Evolutionary conservation across 2,329 filamentous ascomycete genomes (phyloP).

Genomic region (Trichocomaceae sp.): DNA sequence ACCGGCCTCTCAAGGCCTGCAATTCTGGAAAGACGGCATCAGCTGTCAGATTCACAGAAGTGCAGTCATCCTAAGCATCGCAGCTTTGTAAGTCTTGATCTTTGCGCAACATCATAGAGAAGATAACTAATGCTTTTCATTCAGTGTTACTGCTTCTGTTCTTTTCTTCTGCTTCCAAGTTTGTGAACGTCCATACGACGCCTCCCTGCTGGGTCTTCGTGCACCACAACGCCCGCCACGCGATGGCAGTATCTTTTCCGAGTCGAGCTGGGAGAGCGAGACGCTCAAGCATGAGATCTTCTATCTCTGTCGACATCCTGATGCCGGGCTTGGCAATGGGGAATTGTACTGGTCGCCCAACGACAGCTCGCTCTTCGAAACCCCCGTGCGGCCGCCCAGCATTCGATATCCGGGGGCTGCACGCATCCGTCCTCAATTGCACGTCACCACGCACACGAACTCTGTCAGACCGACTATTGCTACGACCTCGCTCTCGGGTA

Average conservation of each 20-base stretch:
- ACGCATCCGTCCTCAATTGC: slow-evolving; percentile 25
- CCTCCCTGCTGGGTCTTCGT: slow-evolving; percentile 33
- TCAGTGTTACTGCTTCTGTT: slow-evolving; percentile 29
- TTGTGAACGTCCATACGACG: slow-evolving; percentile 32
- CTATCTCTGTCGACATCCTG: slow-evolving; percentile 31
- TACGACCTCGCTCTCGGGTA: slow-evolving; percentile 14
- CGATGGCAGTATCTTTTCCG: slow-evolving; percentile 28
- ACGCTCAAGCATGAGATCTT: slow-evolving; percentile 33
- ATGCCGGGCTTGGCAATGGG: slow-evolving; percentile 24
- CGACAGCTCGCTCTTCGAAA: slow-evolving; percentile 19
- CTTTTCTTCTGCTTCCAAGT: slow-evolving; percentile 34
- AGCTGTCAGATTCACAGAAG: slow-evolving; percentile 34
- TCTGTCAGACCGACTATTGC: slow-evolving; percentile 21
- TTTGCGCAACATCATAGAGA: no score
- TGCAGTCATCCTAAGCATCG: slow-evolving; percentile 27
- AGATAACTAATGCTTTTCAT: slow-evolving; percentile 1
- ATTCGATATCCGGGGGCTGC: slow-evolving; percentile 28
- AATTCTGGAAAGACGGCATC: slow-evolving; percentile 30
- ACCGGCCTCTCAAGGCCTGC: slow-evolving; percentile 18
- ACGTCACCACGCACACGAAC: slow-evolving; percentile 24
- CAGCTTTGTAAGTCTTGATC: slow-evolving; percentile 29
- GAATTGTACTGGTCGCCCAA: slow-evolving; percentile 20
- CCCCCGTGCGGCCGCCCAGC: slow-evolving; percentile 23
- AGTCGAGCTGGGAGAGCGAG: slow-evolving; percentile 32
- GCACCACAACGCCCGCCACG: slow-evolving; percentile 18